Base-by-base conservation (phyloP, 192 early-diverging fungal genomes). In the Obelidium mucronatum region DNA sequence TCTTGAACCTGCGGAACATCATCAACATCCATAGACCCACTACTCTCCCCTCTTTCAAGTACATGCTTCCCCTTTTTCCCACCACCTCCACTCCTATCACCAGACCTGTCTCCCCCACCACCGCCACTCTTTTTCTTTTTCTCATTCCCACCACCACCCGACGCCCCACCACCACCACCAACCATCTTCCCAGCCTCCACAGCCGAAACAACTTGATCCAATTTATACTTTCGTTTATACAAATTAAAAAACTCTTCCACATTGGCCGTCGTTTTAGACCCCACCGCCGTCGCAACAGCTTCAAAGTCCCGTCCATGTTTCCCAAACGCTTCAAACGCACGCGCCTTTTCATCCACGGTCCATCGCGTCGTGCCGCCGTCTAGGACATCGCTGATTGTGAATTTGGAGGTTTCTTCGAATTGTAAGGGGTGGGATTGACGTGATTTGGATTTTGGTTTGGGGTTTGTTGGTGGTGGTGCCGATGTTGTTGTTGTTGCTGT, bases 161-260 rank as follows among this genome's bases (percentile, higher is more conserved):
- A 3, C n/a, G 31, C 44, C 28, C 15, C 33, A 13, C 62, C 75
- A 26, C 61, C 67, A 24, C 3, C 56, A 28, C 40, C 35, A 30
- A 35, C 67, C 22, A 5, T 31, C 33, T 39, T 63, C 15, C 69
- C 48, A 24, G 72, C 39, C 60, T 74, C 72, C 30, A 40, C 59
- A 33, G 42, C 42, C 24, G 64, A 72, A 8, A 30, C 58, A 61
- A 59, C 34, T 1, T 44, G 51, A 48, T 81, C 68, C 39, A 67
- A 58, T 36, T 79, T 77, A 30, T 75, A 42, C 73, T 90, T 92
- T 1, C 91, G 90, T 37, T 90, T 90, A 77, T 92, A 91, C 65
- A 92, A 89, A 77, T 90, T 85, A 73, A 90, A 94, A 74, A 92
- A 93, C 56, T 93, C 92, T 40, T 88, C 84, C 67, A 93, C 94